Evolutionary conservation across 768 basidiomycete genomes (phyloP).

Genomic region (Xerocomus potaroensis): DNA sequence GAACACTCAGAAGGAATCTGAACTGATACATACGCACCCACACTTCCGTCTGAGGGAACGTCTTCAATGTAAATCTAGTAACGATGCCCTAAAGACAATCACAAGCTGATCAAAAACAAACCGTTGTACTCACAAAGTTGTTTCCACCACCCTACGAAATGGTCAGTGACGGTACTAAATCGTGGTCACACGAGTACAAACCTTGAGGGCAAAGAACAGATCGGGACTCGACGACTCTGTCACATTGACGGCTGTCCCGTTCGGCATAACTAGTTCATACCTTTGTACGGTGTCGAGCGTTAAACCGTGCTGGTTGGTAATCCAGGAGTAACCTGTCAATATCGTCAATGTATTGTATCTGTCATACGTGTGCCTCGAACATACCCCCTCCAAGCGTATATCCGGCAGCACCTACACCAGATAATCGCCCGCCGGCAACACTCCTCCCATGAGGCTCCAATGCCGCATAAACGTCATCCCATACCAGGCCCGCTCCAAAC

Average conservation of each 20-base stretch:
- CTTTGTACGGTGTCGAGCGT: slow-evolving; percentile 49
- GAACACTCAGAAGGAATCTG: background rate
- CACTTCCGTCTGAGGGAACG: slow-evolving; percentile 48
- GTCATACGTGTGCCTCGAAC: background rate
- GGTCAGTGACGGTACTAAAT: background rate
- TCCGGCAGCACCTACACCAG: slow-evolving; percentile 56
- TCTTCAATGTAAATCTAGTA: slow-evolving; percentile 49
- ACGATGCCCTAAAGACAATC: slow-evolving; percentile 44
- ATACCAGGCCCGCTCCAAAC: slow-evolving; percentile 42
- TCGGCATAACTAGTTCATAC: slow-evolving; percentile 48
- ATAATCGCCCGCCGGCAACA: slow-evolving; percentile 51
- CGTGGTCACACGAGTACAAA: slow-evolving; percentile 9
- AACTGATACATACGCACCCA: slow-evolving; percentile 41
- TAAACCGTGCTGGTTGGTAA: slow-evolving; percentile 57
- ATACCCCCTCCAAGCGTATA: slow-evolving; percentile 54
- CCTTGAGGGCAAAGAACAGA: slow-evolving; percentile 41
- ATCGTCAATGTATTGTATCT: background rate
- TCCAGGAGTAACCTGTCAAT: slow-evolving; percentile 34
- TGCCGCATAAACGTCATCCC: slow-evolving; percentile 59
- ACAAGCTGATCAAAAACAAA: background rate
- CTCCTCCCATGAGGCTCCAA: slow-evolving; percentile 47
- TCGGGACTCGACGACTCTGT: slow-evolving; percentile 33
- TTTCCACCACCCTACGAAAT: slow-evolving; percentile 51
- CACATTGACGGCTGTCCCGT: slow-evolving; percentile 40
- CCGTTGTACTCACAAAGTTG: slow-evolving; percentile 40